Base-by-base conservation (phyloP, 306 rosid genomes). In the Dalbergia oliveri region DNA sequence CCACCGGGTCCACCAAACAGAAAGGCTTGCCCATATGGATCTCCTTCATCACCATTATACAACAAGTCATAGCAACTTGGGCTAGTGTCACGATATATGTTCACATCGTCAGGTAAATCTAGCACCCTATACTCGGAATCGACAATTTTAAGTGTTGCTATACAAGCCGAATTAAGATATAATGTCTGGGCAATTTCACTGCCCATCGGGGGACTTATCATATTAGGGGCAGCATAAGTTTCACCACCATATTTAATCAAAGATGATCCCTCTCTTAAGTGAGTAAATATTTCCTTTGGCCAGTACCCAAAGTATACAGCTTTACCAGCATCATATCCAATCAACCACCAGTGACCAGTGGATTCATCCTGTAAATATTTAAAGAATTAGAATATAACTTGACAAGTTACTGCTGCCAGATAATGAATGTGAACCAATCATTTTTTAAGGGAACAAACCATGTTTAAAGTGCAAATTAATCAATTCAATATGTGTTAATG, bases 281-380 rank as follows among this genome's bases (percentile, higher is more conserved):
- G 59, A 21, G 54, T 74, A 10, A 74, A 60, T 74, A 74, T 3
- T 43, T 65, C 44, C n/a, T 77, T 50, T 5, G 81, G 81, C 81
- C 73, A 77, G 39, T 77, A 77, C 6, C 73, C 44, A 19, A 77
- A 5, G 43, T n/a, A 2, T 66, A 5, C 13, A 49, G 12, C 15
- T 49, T 14, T 7, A 49, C 13, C 39, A 26, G 5, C 0, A 4
- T 1, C 1, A 41, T 0, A 0, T 13, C 13, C 0, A 3, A 6
- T 0, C 19, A 73, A 49, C 79, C 79, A 74, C 79, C 79, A 74
- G 14, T 59, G 6, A 0, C 79, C 79, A 0, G 18, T 23, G 1
- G 4, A 12, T 21, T 1, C 15, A 60, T 74, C 79, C 77, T 60
- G 26, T 35, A 59, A 47, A 41, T 9, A 75, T 15, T 37, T 59